Evolutionary conservation across 2,329 filamentous ascomycete genomes (phyloP).

Genomic region (Penicillium aurantiogriseum): DNA sequence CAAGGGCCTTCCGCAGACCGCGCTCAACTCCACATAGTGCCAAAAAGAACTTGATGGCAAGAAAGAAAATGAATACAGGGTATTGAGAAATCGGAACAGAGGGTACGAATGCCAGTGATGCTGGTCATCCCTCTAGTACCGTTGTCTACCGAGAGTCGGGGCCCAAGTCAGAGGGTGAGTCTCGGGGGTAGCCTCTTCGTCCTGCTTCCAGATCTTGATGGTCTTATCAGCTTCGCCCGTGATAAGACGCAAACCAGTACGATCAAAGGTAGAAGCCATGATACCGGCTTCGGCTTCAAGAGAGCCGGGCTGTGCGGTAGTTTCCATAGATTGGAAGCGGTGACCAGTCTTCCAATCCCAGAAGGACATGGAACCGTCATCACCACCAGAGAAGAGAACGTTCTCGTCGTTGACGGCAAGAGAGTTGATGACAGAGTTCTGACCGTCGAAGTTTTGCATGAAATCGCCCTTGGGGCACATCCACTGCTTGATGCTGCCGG

Average conservation of each 20-base stretch:
- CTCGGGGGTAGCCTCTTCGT: slow-evolving; percentile 86
- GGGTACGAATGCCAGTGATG: not conserved
- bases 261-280: slow-evolving; percentile 91
- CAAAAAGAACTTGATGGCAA: slow-evolving; percentile 11
- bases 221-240: slow-evolving; percentile 97
- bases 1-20: slow-evolving; percentile 16
- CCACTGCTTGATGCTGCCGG: slow-evolving; percentile 97
- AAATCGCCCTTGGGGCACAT: slow-evolving; percentile 97
- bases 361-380: slow-evolving; percentile 95
- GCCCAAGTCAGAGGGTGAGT: slow-evolving; percentile 92
- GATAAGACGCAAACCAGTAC: slow-evolving; percentile 82
- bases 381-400: slow-evolving; percentile 88
- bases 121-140: slow-evolving; percentile 55
- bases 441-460: slow-evolving; percentile 98
- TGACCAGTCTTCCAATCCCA: slow-evolving; percentile 99
- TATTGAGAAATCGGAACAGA: slow-evolving; percentile 23
- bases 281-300: slow-evolving; percentile 92
- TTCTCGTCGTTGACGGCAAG: slow-evolving; percentile 92
- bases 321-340: slow-evolving; percentile 84
- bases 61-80: slow-evolving; percentile 23
- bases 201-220: slow-evolving; percentile 96
- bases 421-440: slow-evolving; percentile 95
- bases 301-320: slow-evolving; percentile 88
- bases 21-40: slow-evolving; percentile 37
- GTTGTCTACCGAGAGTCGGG: slow-evolving; percentile 72